A percentile compares a stretch with the other conserved stretches of the same genome.
Conservation (phyloP, 2,329 filamentous ascomycete species). For the Diaporthe sp. region DNA sequence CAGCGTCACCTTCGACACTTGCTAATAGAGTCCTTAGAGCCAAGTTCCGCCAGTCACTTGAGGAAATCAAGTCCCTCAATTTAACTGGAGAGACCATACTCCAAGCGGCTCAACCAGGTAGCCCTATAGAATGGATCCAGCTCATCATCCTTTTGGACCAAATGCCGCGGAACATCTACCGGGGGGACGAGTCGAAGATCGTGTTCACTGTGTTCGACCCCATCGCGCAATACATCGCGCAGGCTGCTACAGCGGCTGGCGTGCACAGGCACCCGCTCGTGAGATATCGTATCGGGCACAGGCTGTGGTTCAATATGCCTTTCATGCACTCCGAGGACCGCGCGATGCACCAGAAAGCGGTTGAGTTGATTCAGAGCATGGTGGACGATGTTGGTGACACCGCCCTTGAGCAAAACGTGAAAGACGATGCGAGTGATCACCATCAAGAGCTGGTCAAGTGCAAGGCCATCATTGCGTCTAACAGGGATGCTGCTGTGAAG, state of each 20-base stretch:
- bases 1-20: neutral
- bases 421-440: neutral
- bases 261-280: constrained; percentile 24
- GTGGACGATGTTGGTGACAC: neutral
- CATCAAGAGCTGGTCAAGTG: neutral
- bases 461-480: constrained; percentile 31
- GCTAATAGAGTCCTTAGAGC: neutral
- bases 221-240: constrained; percentile 53
- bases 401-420: no score
- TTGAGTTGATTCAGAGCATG: constrained; percentile 41
- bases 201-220: constrained; percentile 65
- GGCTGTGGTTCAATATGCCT: constrained; percentile 64
- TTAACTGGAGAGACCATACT: neutral
- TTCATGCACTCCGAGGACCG: constrained; percentile 63
- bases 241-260: constrained; percentile 44
- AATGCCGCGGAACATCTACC: constrained; percentile 65
- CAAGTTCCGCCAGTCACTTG: neutral
- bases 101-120: neutral
- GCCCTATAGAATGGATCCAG: constrained; percentile 17
- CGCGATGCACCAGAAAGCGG: constrained; percentile 51
- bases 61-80: neutral
- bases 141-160: constrained; percentile 66
- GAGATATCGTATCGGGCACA: constrained; percentile 46
- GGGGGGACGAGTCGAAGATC: constrained; percentile 53
- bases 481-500: constrained; percentile 42